Evolutionary conservation across 2,329 filamentous ascomycete species (phyloP).

Genomic region (Ophiostoma sp.): DNA sequence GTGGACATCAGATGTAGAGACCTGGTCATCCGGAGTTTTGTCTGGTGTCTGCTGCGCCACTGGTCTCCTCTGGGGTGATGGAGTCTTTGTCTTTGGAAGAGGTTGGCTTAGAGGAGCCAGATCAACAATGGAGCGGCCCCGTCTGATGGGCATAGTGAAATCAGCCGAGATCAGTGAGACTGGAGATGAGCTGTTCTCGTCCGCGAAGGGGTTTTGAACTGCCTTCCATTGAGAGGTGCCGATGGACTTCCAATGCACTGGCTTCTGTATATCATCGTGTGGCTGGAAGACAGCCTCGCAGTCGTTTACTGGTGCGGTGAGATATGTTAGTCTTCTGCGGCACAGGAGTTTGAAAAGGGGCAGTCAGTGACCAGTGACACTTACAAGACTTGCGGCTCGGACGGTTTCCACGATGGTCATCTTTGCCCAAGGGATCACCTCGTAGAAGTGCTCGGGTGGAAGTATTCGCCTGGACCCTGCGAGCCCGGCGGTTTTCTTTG

Average conservation of each 20-base stretch:
- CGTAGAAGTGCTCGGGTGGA: not conserved
- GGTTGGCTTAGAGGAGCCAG: not conserved
- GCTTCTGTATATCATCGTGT: not conserved
- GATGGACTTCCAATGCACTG: not conserved
- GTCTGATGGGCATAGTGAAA: not conserved
- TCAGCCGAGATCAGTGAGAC: not conserved
- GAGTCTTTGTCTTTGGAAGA: not conserved
- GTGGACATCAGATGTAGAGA: not conserved
- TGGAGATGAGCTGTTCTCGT: not conserved
- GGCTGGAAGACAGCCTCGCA: not conserved
- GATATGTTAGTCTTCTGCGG: not conserved
- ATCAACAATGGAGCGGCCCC: not conserved
- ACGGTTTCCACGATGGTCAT: not conserved
- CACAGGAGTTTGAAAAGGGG: not conserved
- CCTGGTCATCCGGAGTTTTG: no score
- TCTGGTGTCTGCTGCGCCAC: no score
- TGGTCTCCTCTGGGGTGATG: not conserved
- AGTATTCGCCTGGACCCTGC: not conserved
- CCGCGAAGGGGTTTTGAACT: not conserved
- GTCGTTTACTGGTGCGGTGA: not conserved
- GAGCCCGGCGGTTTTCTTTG: not conserved
- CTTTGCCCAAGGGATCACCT: not conserved
- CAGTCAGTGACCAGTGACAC: not conserved
- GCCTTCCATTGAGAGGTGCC: conserved; percentile 10
- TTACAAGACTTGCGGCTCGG: not conserved